Evolutionary conservation across 495 filamentous ascomycete species (phyloP).

Genomic region (Aspergillus mulundensis): DNA sequence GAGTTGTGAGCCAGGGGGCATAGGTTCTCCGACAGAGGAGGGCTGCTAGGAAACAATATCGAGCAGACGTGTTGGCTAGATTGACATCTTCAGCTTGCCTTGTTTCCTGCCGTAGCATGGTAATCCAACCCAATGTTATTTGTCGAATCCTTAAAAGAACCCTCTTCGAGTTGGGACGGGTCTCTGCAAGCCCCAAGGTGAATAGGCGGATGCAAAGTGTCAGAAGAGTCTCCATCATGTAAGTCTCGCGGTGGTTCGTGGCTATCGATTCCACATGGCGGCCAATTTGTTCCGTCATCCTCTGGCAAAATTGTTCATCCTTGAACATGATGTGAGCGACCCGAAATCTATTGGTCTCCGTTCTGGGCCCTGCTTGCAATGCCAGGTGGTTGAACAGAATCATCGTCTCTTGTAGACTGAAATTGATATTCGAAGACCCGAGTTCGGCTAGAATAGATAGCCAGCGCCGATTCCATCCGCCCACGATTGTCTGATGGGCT

Average conservation of each 20-base stretch:
- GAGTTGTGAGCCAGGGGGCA: constrained; percentile 13
- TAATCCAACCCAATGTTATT: constrained; percentile 41
- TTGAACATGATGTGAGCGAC: constrained; percentile 25
- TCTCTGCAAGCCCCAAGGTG: constrained; percentile 19
- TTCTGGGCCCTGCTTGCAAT: constrained; percentile 41
- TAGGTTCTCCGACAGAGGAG: constrained; percentile 38
- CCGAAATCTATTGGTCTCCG: constrained; percentile 13
- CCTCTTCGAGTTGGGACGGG: not conserved
- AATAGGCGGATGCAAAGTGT: constrained; percentile 34
- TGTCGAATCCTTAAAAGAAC: constrained; percentile 22
- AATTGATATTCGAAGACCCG: constrained; percentile 42
- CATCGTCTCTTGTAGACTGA: constrained; percentile 40
- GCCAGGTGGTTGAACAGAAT: constrained; percentile 44
- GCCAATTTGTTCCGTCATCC: constrained; percentile 25
- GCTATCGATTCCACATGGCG: constrained; percentile 30
- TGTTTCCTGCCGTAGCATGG: constrained; percentile 40
- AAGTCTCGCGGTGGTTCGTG: constrained; percentile 46
- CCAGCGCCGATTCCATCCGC: constrained; percentile 41
- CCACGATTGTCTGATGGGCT: constrained; percentile 38
- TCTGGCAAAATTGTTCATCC: constrained; percentile 23
- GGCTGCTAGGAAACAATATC: constrained; percentile 28
- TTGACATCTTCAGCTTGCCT: constrained; percentile 36
- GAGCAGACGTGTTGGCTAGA: constrained; percentile 22
- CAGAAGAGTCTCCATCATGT: constrained; percentile 38
- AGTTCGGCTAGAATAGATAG: constrained; percentile 50